Conservation (phyloP, 192 early-diverging fungal genomes). For the Physocladia obscura region DNA sequence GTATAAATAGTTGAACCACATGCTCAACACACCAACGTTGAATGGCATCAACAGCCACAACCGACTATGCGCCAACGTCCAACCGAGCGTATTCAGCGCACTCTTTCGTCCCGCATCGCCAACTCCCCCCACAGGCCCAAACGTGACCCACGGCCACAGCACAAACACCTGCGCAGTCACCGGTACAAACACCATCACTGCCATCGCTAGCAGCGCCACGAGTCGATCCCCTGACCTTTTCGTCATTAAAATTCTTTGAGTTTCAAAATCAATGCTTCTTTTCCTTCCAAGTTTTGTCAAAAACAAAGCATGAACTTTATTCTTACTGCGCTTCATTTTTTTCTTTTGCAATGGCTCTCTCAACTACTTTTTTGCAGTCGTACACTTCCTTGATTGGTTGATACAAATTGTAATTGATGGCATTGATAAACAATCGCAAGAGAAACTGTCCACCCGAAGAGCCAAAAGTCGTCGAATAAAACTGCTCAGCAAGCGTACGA, state of each 20-base stretch:
- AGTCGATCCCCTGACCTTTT: too few relatives aligned
- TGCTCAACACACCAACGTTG: conserved; percentile 72
- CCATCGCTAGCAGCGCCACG: neutral
- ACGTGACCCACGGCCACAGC: conserved; percentile 48
- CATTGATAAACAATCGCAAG: neutral
- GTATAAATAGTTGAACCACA: conserved; percentile 87
- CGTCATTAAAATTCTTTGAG: too few relatives aligned
- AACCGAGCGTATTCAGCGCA: neutral
- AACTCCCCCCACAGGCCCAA: too few relatives aligned
- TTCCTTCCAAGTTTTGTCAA: too few relatives aligned
- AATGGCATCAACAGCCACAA: conserved; percentile 65
- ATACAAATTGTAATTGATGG: conserved; percentile 1
- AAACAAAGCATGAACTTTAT: too few relatives aligned
- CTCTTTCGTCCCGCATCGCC: too few relatives aligned
- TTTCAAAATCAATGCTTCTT: too few relatives aligned
- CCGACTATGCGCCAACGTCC: too few relatives aligned
- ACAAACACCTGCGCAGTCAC: conserved; percentile 40
- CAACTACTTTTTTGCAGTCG: neutral
- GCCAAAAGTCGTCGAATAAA: conserved; percentile 1
- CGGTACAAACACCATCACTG: conserved; percentile 33
- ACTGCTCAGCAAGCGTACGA: conserved; percentile 20
- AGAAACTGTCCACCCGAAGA: neutral
- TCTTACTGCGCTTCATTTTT: too few relatives aligned
- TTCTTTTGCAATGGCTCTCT: neutral
- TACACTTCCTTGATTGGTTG: neutral